Percentiles rank a stretch among this genome's conserved stretches.
Conservation (phyloP, 768 basidiomycete species). For the Phaffia australis region DNA sequence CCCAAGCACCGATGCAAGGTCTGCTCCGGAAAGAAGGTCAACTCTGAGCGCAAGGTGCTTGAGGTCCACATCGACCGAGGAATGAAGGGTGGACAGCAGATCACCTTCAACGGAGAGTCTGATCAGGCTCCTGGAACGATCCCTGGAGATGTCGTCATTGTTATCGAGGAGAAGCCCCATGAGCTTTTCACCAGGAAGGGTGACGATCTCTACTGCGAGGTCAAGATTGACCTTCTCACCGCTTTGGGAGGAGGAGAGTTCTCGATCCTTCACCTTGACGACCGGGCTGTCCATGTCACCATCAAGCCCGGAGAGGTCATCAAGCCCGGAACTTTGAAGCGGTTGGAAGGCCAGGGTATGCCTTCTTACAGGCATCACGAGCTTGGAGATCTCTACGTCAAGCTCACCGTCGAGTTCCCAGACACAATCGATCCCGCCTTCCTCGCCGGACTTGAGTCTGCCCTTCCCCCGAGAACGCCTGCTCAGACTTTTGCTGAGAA, state of each 20-base stretch:
- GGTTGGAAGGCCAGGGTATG: constrained; percentile 93
- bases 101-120: constrained; percentile 78
- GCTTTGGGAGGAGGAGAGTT: constrained; percentile 87
- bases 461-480: constrained; percentile 66
- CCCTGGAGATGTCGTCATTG: constrained; percentile 89
- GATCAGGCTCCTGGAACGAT: constrained; percentile 81
- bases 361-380: constrained; percentile 97
- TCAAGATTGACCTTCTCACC: constrained; percentile 87
- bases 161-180: constrained; percentile 85
- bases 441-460: constrained; percentile 66
- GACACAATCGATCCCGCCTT: constrained; percentile 57
- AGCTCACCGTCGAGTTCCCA: constrained; percentile 79
- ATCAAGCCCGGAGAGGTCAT: constrained; percentile 78
- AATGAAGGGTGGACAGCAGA: constrained; percentile 87
- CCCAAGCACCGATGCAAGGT: constrained; percentile 77
- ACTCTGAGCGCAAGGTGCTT: constrained; percentile 88
- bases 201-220: constrained; percentile 70
- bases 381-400: constrained; percentile 82
- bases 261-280: constrained; percentile 83
- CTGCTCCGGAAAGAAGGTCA: constrained; percentile 91
- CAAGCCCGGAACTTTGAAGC: constrained; percentile 86
- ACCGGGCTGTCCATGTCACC: constrained; percentile 70
- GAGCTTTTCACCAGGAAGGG: constrained; percentile 78
- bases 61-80: constrained; percentile 98
- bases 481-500: constrained; percentile 59